Evolutionary conservation across 495 filamentous ascomycete genomes (phyloP).

Genomic region (Elasticomyces elasticus): DNA sequence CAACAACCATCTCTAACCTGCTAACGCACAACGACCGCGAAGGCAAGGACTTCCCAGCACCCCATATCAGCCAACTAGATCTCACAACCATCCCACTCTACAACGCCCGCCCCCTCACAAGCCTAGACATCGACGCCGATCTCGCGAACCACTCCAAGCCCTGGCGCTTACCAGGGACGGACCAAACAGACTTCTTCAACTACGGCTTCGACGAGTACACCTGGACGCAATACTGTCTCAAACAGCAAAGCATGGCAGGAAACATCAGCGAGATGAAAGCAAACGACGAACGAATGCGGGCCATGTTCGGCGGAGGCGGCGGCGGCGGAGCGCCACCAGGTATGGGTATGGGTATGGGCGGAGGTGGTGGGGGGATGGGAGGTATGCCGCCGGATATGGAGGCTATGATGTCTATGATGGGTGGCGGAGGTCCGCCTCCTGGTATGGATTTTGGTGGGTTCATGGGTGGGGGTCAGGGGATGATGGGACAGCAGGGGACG

Average conservation of each 20-base stretch:
- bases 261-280: constrained; percentile 69
- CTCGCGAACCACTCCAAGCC: constrained; percentile 79
- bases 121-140: constrained; percentile 66
- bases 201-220: constrained; percentile 99
- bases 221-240: constrained; percentile 88
- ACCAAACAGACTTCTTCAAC: constrained; percentile 96
- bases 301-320: constrained; percentile 62
- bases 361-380: constrained; percentile 47
- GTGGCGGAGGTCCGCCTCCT: constrained; percentile 57
- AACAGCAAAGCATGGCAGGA: constrained; percentile 66
- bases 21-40: constrained; percentile 31
- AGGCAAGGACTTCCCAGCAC: constrained; percentile 51
- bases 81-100: constrained; percentile 63
- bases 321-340: constrained; percentile 35
- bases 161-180: constrained; percentile 91
- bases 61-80: constrained; percentile 72
- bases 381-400: constrained; percentile 53
- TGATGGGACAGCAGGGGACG: not conserved
- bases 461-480: constrained; percentile 23
- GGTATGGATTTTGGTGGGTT: constrained; percentile 50
- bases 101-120: constrained; percentile 38
- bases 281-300: constrained; percentile 81
- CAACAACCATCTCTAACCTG: constrained; percentile 19
- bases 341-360: constrained; percentile 29
- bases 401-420: constrained; percentile 57